Conservation (phyloP, 2,329 filamentous ascomycete genomes). For the Monosporascus cannonballus region DNA sequence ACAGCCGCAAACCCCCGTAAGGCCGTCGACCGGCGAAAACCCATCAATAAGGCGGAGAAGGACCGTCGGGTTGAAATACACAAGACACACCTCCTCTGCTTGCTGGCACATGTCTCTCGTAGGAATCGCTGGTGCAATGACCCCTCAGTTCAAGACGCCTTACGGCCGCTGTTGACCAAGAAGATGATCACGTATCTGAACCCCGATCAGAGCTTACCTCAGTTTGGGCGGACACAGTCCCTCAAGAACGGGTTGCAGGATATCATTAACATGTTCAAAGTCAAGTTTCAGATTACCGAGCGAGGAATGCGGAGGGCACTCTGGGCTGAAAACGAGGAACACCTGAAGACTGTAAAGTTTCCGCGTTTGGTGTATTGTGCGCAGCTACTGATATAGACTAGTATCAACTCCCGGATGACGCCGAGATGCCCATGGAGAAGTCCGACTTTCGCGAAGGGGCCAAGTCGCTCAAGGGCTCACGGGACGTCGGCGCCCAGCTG, state of each 20-base stretch:
- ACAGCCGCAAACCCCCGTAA: slow-evolving; percentile 25
- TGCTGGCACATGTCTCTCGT: slow-evolving; percentile 69
- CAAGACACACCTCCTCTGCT: slow-evolving; percentile 76
- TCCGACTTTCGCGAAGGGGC: slow-evolving; percentile 70
- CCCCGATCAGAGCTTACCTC: slow-evolving; percentile 59
- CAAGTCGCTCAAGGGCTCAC: slow-evolving; percentile 65
- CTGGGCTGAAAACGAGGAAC: slow-evolving; percentile 66
- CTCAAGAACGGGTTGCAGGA: slow-evolving; percentile 75
- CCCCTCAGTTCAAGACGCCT: slow-evolving; percentile 54
- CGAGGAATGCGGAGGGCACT: slow-evolving; percentile 63
- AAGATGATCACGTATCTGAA: slow-evolving; percentile 63
- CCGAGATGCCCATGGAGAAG: slow-evolving; percentile 63
- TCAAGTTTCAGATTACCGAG: slow-evolving; percentile 64
- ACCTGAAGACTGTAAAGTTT: slow-evolving; percentile 48
- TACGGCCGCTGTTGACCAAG: slow-evolving; percentile 59
- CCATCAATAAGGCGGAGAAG: slow-evolving; percentile 48
- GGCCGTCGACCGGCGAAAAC: slow-evolving; percentile 39
- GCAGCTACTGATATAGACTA: slow-evolving; percentile 18
- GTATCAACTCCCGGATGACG: slow-evolving; percentile 54
- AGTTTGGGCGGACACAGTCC: slow-evolving; percentile 70
- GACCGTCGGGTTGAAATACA: slow-evolving; percentile 67
- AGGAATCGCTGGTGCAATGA: slow-evolving; percentile 92
- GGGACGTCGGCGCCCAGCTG: slow-evolving; percentile 83
- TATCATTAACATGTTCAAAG: slow-evolving; percentile 59
- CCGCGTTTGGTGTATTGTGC: slow-evolving; percentile 9